Base-by-base conservation (phyloP, 1,139 yeast genomes). In the Blastobotrys indianensis region DNA sequence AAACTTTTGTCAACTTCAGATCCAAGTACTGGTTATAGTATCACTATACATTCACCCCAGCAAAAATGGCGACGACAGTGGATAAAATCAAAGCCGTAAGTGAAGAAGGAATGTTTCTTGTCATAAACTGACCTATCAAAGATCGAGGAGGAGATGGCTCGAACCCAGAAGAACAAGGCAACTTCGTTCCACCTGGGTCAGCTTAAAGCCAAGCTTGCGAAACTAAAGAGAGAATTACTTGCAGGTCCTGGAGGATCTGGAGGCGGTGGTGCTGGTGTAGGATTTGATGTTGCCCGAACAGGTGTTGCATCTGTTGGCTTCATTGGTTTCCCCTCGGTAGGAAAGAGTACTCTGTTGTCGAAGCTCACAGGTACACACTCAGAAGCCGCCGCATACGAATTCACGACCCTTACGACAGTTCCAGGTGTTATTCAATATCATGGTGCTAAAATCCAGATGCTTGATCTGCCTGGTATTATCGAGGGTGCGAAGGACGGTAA, bases 401-500 rank as follows among this genome's bases (percentile, higher is more conserved):
- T 92, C 72, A 94, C 98, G 32, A 92, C 99, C 0, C 76, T 92
- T 63, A 94, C 97, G 23, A 90, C 98, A 0, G 97, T 92, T 47
- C 97, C 97, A 0, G 98, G 98, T 67, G 86, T 87, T 41, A 87
- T 92, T 62, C 84, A 85, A 66, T 90, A 87, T 64, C 87, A 88
- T 59, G 99, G 99, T 61, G 97, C 98, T 42, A 90, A 87, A 71
- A 82, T 92, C 55, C 99, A 92, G 70, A 87, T 94, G 94, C 74
- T 92, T 62, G 99, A 92, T 77, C 76, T 92, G 59, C 99, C 99
- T 2, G 99, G 99, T 65, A 92, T 92, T 61, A 92, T 92, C 58
- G 97, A 94, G 68, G 98, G 98, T 67, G 99, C 98, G 48, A 90
- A 90, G 59, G 97, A 92, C 62, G 98, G 98, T 69, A 85, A 90